Base-by-base conservation (phyloP, 345 rosid species). In the Moricandia moricandioides region DNA sequence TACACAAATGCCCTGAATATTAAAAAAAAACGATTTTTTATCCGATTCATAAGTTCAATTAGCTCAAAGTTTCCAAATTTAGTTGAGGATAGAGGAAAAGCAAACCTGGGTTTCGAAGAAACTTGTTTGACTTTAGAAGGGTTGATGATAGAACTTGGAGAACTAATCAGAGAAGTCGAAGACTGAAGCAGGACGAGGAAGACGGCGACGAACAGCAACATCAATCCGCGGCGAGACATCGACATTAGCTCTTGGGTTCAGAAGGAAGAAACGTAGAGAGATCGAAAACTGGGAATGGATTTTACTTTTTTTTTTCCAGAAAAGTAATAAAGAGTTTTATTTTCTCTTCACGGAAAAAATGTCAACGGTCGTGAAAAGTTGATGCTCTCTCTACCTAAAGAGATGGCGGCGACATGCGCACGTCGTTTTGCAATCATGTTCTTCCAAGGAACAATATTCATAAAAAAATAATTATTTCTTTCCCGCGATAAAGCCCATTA, bases 101-200 rank as follows among this genome's bases (percentile, higher is more conserved):
- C 70, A 64, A 43, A 93, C 97, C 97, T 91, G 62, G 96, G 98
- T 69, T 87, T 89, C 85, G 87, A 87, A 4, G 97, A 93, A 64
- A 93, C 69, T 31, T 93, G 98, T 82, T 82, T 93, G 88, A 86
- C 96, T 87, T 88, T 90, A 17, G 90, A 78, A 35, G 97, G 96
- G 71, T 91, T 85, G 82, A 94, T 79, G 59, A 91, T 75, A 79
- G 95, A 83, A 80, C 82, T 81, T 3, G 92, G 83, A 56, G 93
- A 77, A 71, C 76, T 85, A 30, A 88, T 81, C 73, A 73, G 74
- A 3, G 85, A 82, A 84, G 73, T 70, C 0, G 82, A 83, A 30
- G 35, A 79, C 49, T 70, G 72, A 35, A 76, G 67, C 75, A 71
- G 40, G 73, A 90, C 69, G 63, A 85, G 63, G 12, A 82, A 83